phyloP scores from a whole-genome alignment of 73 alveolate genomes.

The Stentor coeruleus region DNA sequence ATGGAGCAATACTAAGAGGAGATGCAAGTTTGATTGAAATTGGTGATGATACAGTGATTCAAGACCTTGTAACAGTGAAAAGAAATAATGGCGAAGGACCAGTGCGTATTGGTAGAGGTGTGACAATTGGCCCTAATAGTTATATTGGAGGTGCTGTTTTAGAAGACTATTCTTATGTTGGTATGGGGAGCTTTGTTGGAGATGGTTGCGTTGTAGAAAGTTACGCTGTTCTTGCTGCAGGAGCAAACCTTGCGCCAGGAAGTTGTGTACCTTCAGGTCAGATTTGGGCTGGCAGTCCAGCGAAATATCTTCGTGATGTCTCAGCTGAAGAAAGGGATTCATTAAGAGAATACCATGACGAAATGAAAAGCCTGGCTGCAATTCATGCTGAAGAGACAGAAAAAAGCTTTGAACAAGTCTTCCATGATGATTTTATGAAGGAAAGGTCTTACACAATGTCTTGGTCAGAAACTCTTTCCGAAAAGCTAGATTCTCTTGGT shows the following conservation, averaged over 20 bases:
- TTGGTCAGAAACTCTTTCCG: not conserved
- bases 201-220: constrained; percentile 50
- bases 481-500: constrained; percentile 20
- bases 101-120: constrained; percentile 46
- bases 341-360: constrained; percentile 37
- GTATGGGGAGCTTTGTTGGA: constrained; percentile 56
- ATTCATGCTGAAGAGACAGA: constrained; percentile 61
- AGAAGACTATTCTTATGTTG: constrained; percentile 44
- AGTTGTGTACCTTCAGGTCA: constrained; percentile 52
- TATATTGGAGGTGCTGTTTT: constrained; percentile 48
- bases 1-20: constrained; percentile 50
- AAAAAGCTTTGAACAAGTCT: constrained; percentile 35
- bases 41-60: constrained; percentile 51
- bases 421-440: constrained; percentile 17
- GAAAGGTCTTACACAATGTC: not conserved
- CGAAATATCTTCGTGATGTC: constrained; percentile 55
- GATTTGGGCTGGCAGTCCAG: constrained; percentile 73
- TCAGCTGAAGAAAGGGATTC: constrained; percentile 59
- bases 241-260: constrained; percentile 47
- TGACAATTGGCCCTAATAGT: constrained; percentile 47
- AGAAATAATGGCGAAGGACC: constrained; percentile 12
- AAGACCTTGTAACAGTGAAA: constrained; percentile 34
- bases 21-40: constrained; percentile 38
- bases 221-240: constrained; percentile 64
- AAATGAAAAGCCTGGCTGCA: constrained; percentile 41